A percentile compares a stretch with the other conserved stretches of the same genome.
Evolutionary conservation across 495 filamentous ascomycete genomes (phyloP).

Genomic region (Chaetomidium leptoderma): DNA sequence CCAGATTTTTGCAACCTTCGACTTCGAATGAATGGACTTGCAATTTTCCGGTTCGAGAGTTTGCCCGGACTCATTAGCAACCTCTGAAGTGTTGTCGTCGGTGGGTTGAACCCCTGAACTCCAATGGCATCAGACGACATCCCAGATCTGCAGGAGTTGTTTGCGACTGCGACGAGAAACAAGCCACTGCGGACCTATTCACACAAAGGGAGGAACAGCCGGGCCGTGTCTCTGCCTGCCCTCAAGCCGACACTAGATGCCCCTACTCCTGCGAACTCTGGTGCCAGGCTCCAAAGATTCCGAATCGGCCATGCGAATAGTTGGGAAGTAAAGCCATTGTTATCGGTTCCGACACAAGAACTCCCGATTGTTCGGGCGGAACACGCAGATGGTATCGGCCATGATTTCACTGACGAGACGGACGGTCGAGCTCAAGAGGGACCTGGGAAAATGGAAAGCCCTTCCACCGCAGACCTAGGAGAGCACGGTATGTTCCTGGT

Average conservation of each 20-base stretch:
- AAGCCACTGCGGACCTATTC: conserved; percentile 10
- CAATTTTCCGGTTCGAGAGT: no score
- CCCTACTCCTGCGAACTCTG: background rate
- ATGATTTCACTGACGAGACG: background rate
- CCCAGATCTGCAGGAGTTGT: background rate
- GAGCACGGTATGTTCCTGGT: background rate
- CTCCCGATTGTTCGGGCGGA: background rate
- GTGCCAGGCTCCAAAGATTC: background rate
- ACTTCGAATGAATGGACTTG: no score
- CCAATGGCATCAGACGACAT: background rate
- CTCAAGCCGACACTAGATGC: background rate
- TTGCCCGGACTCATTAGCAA: no score
- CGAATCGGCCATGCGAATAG: background rate
- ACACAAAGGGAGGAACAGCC: conserved; percentile 5
- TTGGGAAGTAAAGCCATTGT: background rate
- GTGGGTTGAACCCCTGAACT: no score
- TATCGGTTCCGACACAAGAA: background rate
- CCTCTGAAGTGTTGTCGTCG: no score
- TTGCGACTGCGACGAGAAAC: background rate
- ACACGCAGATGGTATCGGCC: background rate
- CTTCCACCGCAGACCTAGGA: background rate
- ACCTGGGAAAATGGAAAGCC: background rate
- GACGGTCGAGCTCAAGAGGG: background rate
- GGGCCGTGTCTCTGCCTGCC: background rate
- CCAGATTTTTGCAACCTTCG: no score